These are phyloP conservation scores for Candida bentonensis DNA, from an alignment of 805 yeast genomes.

Conservation along the genomic window DNA sequence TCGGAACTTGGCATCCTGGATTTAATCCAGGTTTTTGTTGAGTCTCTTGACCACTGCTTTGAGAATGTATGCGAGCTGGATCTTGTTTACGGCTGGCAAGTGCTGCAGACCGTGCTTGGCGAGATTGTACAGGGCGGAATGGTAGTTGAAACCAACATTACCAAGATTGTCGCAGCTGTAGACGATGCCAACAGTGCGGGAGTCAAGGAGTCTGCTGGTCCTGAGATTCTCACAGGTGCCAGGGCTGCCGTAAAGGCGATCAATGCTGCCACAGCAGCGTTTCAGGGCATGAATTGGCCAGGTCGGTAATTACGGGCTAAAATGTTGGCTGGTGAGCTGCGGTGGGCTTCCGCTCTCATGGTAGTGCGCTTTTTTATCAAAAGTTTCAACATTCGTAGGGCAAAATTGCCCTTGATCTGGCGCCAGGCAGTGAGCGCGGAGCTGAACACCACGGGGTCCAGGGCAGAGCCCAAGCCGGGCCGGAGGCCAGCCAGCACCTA, in stretches of 20 bases:
- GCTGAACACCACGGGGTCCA: too few species aligned
- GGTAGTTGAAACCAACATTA: constrained; percentile 87
- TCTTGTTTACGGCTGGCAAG: constrained; percentile 98
- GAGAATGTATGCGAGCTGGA: constrained; percentile 91
- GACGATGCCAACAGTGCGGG: constrained; percentile 23
- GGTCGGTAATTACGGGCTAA: constrained; percentile 5
- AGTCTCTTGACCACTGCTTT: constrained; percentile 84
- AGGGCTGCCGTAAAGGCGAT: constrained; percentile 13
- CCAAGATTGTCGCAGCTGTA: constrained; percentile 54
- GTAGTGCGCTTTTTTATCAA: too few species aligned
- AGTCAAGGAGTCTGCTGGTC: constrained; percentile 1
- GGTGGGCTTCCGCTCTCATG: too few species aligned
- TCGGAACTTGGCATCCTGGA: constrained; percentile 88
- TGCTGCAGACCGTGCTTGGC: constrained; percentile 66
- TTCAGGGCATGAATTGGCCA: constrained; percentile 14
- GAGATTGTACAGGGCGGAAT: constrained; percentile 95
- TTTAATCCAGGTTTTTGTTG: constrained; percentile 92
- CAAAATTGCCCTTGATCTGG: too few species aligned
- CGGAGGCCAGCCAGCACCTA: too few species aligned
- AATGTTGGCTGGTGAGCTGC: too few species aligned
- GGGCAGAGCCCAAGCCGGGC: too few species aligned
- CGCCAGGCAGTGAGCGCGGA: too few species aligned
- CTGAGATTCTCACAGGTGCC: constrained; percentile 3
- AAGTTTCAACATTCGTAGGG: too few species aligned
- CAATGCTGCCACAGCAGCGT: constrained; percentile 14